These are phyloP conservation scores for Musa acuminata DNA, from an alignment of 176 grass and related monocot genomes.

Conservation along the genomic window DNA sequence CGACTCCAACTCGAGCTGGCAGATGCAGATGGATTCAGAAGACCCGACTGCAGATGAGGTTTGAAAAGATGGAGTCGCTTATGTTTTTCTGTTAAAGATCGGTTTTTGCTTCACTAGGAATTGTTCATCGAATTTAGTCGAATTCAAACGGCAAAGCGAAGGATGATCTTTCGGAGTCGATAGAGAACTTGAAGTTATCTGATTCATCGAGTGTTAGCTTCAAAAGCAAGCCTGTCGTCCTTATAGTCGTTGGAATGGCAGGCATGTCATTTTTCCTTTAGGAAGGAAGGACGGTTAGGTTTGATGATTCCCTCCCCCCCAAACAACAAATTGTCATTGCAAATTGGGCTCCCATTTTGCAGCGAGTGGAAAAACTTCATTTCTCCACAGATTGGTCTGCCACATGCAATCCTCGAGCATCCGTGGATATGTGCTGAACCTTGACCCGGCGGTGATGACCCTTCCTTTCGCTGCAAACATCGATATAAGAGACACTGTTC, in stretches of 20 bases:
- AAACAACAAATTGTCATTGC: not conserved
- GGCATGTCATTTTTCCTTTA: constrained; percentile 28
- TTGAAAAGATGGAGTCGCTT: not conserved
- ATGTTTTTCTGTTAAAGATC: not conserved
- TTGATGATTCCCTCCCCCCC: not conserved
- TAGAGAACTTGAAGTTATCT: constrained; percentile 49
- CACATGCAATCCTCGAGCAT: constrained; percentile 46
- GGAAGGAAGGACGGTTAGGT: no score
- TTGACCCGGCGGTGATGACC: constrained; percentile 80
- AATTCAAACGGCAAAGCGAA: constrained; percentile 34
- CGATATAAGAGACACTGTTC: constrained; percentile 80
- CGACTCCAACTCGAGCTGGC: not conserved
- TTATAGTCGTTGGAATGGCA: constrained; percentile 87
- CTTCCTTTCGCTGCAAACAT: constrained; percentile 93
- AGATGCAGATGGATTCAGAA: constrained; percentile 3
- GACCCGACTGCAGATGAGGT: constrained; percentile 1
- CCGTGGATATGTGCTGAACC: constrained; percentile 79
- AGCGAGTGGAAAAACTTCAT: constrained; percentile 94
- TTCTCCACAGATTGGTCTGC: constrained; percentile 73
- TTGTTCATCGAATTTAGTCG: constrained; percentile 2
- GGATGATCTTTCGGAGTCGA: constrained; percentile 69
- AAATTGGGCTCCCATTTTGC: not conserved
- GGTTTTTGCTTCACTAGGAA: not conserved
- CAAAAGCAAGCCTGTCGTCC: constrained; percentile 85
- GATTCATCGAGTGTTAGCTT: constrained; percentile 31